phyloP scores from a whole-genome alignment of 495 filamentous ascomycete species.

The Hypomontagnella monticulosa region DNA sequence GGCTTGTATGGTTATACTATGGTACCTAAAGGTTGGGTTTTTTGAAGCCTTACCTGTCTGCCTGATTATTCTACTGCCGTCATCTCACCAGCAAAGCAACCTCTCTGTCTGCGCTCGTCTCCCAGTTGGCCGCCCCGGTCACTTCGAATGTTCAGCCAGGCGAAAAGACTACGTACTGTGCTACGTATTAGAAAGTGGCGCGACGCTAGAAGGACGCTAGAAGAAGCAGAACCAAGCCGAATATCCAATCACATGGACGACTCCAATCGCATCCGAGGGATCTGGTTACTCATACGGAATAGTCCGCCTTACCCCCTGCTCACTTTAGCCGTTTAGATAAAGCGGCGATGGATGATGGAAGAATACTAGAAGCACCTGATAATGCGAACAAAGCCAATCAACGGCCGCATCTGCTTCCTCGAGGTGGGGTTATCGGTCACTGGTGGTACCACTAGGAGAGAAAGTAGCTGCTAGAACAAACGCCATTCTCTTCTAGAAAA shows the following conservation, averaged over 20 bases:
- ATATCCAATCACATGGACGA: slow-evolving; percentile 42
- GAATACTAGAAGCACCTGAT: slow-evolving; percentile 46
- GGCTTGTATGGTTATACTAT: not conserved
- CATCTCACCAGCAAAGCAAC: slow-evolving; percentile 19
- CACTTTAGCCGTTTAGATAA: slow-evolving; percentile 39
- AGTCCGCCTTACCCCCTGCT: slow-evolving; percentile 35
- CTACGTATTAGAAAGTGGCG: slow-evolving; percentile 42
- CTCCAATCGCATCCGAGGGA: slow-evolving; percentile 35
- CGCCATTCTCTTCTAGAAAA: slow-evolving; percentile 2
- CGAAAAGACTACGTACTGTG: slow-evolving; percentile 19
- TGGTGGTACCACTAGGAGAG: slow-evolving; percentile 15
- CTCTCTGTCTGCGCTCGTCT: not conserved
- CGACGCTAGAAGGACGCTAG: slow-evolving; percentile 53
- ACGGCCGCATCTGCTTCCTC: slow-evolving; percentile 9
- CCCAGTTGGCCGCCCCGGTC: slow-evolving; percentile 27
- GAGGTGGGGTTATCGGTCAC: slow-evolving; percentile 30
- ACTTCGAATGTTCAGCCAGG: slow-evolving; percentile 28
- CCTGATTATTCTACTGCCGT: slow-evolving; percentile 28
- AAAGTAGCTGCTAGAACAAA: slow-evolving; percentile 6
- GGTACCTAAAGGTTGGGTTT: slow-evolving; percentile 30
- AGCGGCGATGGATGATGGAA: slow-evolving; percentile 44
- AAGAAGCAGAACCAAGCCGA: slow-evolving; percentile 39
- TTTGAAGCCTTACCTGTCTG: slow-evolving; percentile 34
- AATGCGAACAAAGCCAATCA: slow-evolving; percentile 39
- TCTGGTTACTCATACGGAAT: slow-evolving; percentile 41